A percentile compares a stretch with the other conserved stretches of the same genome.
These are phyloP conservation scores for Aspergillus campestris DNA, from an alignment of 495 filamentous ascomycete genomes.

Conservation along the genomic window DNA sequence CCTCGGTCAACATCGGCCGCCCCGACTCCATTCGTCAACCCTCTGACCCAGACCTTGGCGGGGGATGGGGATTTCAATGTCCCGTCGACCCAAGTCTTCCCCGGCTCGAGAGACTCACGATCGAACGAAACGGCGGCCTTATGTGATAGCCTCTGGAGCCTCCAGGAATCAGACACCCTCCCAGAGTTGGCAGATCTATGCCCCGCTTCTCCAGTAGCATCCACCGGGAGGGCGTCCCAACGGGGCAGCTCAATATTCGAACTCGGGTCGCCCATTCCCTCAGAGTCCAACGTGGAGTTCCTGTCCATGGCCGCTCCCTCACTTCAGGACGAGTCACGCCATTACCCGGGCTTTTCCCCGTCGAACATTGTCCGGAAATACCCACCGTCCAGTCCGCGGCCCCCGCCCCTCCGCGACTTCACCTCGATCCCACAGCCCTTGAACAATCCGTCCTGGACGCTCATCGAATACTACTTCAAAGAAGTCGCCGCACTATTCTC, in stretches of 20 bases:
- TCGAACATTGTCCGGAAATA: conserved; percentile 33
- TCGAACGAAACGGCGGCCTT: conserved; percentile 15
- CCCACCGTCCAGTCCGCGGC: conserved; percentile 16
- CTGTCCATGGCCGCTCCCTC: conserved; percentile 19
- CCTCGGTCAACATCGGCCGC: not conserved
- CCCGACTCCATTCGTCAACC: not conserved
- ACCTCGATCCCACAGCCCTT: conserved; percentile 29
- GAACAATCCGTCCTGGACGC: conserved; percentile 43
- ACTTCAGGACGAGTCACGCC: conserved; percentile 12
- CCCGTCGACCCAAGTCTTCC: conserved; percentile 1
- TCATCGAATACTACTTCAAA: conserved; percentile 54
- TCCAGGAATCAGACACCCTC: conserved; percentile 21
- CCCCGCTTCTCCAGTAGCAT: conserved; percentile 13
- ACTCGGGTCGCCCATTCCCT: conserved; percentile 17
- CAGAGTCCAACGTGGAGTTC: conserved; percentile 22
- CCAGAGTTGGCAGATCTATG: conserved; percentile 31
- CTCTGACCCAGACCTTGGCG: conserved; percentile 1
- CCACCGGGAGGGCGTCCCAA: conserved; percentile 6
- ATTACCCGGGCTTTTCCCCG: conserved; percentile 27
- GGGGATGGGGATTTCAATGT: conserved; percentile 1
- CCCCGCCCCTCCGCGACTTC: conserved; percentile 15
- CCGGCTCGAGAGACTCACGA: conserved; percentile 5
- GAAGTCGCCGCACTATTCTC: conserved; percentile 50
- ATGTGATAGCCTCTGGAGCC: conserved; percentile 31
- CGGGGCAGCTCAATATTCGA: conserved; percentile 16